A percentile compares a stretch with the other conserved stretches of the same genome.
These are phyloP conservation scores for Trichoderma lentiforme DNA, from an alignment of 2,329 filamentous ascomycete species.

Conservation along the genomic window DNA sequence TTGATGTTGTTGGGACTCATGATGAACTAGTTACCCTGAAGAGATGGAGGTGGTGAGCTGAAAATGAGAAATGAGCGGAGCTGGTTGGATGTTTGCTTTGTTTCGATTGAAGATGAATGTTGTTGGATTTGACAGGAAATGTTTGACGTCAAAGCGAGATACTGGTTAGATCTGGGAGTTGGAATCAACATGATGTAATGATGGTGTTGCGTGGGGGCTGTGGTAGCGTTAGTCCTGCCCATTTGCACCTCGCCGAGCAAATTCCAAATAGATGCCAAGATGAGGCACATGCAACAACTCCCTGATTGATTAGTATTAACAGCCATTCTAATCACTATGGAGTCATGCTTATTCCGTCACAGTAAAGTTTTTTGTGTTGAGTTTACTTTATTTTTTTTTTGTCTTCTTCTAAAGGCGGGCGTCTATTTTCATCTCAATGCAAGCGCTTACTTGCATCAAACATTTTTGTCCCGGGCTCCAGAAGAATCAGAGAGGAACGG, in stretches of 20 bases:
- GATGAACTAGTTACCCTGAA: neutral
- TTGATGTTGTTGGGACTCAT: neutral
- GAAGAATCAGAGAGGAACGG: neutral
- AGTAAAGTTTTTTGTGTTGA: neutral
- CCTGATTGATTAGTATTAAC: neutral
- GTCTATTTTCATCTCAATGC: neutral
- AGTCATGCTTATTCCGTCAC: neutral
- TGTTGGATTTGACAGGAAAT: neutral
- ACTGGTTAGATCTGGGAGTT: neutral
- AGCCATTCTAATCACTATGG: neutral
- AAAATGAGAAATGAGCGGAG: neutral
- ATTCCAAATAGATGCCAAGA: neutral
- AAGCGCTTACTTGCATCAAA: neutral
- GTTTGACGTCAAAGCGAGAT: neutral
- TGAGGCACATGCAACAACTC: neutral
- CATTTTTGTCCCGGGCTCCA: neutral
- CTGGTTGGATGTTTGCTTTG: neutral
- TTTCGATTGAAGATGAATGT: neutral
- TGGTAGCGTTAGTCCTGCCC: neutral
- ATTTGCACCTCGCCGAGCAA: neutral
- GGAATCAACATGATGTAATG: constrained; percentile 12
- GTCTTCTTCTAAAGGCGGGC: neutral
- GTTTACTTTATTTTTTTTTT: neutral
- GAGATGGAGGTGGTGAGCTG: neutral
- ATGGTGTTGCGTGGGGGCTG: neutral